Conservation (phyloP, 2,329 filamentous ascomycete species). For the Aspergillus floridensis region DNA sequence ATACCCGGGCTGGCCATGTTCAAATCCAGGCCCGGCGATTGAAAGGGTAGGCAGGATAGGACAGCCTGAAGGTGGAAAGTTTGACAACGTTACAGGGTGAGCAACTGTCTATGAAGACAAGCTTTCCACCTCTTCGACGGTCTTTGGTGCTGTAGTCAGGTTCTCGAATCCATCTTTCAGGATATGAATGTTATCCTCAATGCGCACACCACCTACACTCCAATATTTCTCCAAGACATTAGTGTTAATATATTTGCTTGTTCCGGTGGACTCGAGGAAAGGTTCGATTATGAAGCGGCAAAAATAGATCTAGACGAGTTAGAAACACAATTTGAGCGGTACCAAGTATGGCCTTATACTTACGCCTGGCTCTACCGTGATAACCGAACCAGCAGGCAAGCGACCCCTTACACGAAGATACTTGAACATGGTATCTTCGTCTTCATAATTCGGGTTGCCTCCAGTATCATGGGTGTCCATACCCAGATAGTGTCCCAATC, state of each 20-base stretch:
- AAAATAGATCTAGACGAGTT: slow-evolving; percentile 68
- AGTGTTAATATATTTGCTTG: slow-evolving; percentile 73
- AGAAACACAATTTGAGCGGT: background rate
- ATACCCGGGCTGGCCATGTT: too few species aligned
- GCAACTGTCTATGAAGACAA: slow-evolving; percentile 24
- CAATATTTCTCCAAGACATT: slow-evolving; percentile 74
- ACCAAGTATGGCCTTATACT: slow-evolving; percentile 45
- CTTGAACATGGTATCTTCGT: slow-evolving; percentile 78
- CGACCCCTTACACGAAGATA: slow-evolving; percentile 78
- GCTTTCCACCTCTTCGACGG: slow-evolving; percentile 62
- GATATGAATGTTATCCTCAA: slow-evolving; percentile 87
- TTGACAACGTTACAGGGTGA: background rate
- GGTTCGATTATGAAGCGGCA: slow-evolving; percentile 84
- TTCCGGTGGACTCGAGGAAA: slow-evolving; percentile 68
- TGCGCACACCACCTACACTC: slow-evolving; percentile 85
- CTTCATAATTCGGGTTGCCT: slow-evolving; percentile 72
- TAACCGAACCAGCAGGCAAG: slow-evolving; percentile 74
- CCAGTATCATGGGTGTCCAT: slow-evolving; percentile 90
- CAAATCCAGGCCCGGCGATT: too few species aligned
- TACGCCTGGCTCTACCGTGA: slow-evolving; percentile 92
- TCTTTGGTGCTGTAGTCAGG: slow-evolving; percentile 75
- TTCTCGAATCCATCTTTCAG: slow-evolving; percentile 78
- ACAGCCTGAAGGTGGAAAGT: background rate
- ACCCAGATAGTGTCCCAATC: slow-evolving; percentile 84
- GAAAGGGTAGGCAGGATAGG: background rate